phyloP scores from a whole-genome alignment of 176 grass and related monocot species.

The Areca catechu region DNA sequence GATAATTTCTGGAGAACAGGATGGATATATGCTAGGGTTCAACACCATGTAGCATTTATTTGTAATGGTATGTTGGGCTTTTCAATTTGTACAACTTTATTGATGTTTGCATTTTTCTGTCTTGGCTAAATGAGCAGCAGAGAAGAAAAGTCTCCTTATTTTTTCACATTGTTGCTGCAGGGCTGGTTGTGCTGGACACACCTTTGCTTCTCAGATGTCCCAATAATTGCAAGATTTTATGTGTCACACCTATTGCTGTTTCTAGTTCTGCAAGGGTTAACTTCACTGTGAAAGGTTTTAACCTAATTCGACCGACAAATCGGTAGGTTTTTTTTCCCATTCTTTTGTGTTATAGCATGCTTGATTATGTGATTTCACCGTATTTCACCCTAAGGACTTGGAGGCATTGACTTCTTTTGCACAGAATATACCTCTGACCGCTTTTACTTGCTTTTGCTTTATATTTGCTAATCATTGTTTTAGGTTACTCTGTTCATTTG shows the following conservation, averaged over 20 bases:
- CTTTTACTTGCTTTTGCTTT: not conserved
- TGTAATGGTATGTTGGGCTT: slow-evolving; percentile 41
- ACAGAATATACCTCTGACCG: not conserved
- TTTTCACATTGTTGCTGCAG: slow-evolving; percentile 29
- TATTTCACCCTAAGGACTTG: not conserved
- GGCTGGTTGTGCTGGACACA: slow-evolving; percentile 47
- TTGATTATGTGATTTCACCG: not conserved
- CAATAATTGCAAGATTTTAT: slow-evolving; percentile 36
- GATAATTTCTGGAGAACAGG: slow-evolving; percentile 76
- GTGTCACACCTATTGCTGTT: slow-evolving; percentile 57
- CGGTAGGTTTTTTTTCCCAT: slow-evolving; percentile 25
- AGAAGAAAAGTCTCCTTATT: slow-evolving; percentile 9
- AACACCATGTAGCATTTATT: slow-evolving; percentile 61
- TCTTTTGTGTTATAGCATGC: slow-evolving; percentile 4
- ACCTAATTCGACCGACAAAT: slow-evolving; percentile 47
- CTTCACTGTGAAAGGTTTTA: slow-evolving; percentile 71
- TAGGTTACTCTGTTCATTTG: slow-evolving; percentile 85
- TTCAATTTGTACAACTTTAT: not conserved
- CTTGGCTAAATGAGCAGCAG: too few species aligned
- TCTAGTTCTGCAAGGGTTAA: slow-evolving; percentile 37
- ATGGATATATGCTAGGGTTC: slow-evolving; percentile 79
- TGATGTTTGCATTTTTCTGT: too few species aligned
- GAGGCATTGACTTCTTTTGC: not conserved
- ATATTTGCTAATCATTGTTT: not conserved
- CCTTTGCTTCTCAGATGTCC: slow-evolving; percentile 40